Evolutionary conservation across 139 green algal genomes (phyloP).

Genomic region (Picochlorum costavermella): DNA sequence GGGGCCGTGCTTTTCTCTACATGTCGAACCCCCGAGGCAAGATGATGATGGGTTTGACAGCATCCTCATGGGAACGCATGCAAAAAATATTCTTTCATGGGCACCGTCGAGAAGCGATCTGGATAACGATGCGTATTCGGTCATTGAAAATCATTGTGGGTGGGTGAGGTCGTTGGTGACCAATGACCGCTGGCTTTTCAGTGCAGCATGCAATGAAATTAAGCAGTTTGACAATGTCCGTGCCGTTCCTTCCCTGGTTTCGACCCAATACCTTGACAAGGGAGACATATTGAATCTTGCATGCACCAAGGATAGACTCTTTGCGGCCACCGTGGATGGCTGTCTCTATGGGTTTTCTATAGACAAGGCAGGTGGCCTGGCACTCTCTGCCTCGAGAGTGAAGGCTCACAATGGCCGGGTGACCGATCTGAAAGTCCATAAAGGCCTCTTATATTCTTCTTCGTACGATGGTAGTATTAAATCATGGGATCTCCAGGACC

Average conservation of each 20-base stretch:
- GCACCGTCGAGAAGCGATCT: constrained; percentile 30
- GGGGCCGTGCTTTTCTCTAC: constrained; percentile 39
- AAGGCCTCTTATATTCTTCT: constrained; percentile 44
- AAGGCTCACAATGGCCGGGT: constrained; percentile 62
- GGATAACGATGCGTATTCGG: constrained; percentile 25
- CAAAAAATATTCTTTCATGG: constrained; percentile 48
- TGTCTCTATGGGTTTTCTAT: constrained; percentile 47
- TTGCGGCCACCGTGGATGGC: constrained; percentile 50
- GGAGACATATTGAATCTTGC: constrained; percentile 64
- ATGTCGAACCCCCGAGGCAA: constrained; percentile 16
- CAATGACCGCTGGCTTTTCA: constrained; percentile 51
- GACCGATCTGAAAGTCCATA: constrained; percentile 23
- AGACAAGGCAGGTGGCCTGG: constrained; percentile 42
- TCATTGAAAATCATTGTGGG: constrained; percentile 52
- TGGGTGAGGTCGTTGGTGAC: constrained; percentile 56
- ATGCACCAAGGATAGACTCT: constrained; percentile 36
- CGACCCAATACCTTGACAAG: constrained; percentile 35
- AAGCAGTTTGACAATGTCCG: constrained; percentile 59
- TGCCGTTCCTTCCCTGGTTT: constrained; percentile 49
- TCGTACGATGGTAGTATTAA: constrained; percentile 59
- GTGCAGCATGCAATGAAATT: constrained; percentile 57
- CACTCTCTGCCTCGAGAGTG: constrained; percentile 18
- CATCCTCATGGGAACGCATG: constrained; percentile 50
- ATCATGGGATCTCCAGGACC: constrained; percentile 43
- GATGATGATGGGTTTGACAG: constrained; percentile 24